phyloP scores from a whole-genome alignment of 108 stramenopile genomes.

The Cyclotella cryptica region DNA sequence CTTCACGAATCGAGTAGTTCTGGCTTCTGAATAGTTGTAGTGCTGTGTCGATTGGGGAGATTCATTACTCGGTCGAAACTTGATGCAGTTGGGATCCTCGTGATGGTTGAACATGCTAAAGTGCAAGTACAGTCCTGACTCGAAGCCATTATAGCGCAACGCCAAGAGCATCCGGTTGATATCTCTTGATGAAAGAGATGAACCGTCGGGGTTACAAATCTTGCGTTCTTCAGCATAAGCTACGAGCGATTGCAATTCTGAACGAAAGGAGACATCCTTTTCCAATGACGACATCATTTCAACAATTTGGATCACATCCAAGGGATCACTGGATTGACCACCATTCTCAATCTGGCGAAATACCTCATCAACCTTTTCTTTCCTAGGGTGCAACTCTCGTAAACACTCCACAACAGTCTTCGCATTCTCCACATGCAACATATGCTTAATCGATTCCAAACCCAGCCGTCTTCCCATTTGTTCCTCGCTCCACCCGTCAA shows the following conservation, averaged over 20 bases:
- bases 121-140: conserved; percentile 78
- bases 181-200: conserved; percentile 48
- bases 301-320: conserved; percentile 56
- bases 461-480: conserved; percentile 69
- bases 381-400: conserved; percentile 80
- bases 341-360: conserved; percentile 17
- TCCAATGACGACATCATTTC: conserved; percentile 60
- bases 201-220: conserved; percentile 55
- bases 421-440: conserved; percentile 54
- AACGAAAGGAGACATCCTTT: conserved; percentile 28
- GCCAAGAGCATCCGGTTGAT: conserved; percentile 68
- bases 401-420: conserved; percentile 56
- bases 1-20: conserved; percentile 68
- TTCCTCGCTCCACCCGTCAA: conserved; percentile 70
- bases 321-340: conserved; percentile 24
- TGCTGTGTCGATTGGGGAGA: not conserved
- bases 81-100: conserved; percentile 81
- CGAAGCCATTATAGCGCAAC: conserved; percentile 85
- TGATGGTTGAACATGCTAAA: conserved; percentile 86
- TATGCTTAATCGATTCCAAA: conserved; percentile 62
- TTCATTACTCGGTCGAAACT: conserved; percentile 57
- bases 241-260: conserved; percentile 43
- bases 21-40: conserved; percentile 73
- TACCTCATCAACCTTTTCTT: conserved; percentile 57
- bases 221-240: conserved; percentile 38